A percentile compares a stretch with the other conserved stretches of the same genome.
These are phyloP conservation scores for Lanmaoa pseudosensibilis DNA, from an alignment of 768 basidiomycete species.

Conservation along the genomic window DNA sequence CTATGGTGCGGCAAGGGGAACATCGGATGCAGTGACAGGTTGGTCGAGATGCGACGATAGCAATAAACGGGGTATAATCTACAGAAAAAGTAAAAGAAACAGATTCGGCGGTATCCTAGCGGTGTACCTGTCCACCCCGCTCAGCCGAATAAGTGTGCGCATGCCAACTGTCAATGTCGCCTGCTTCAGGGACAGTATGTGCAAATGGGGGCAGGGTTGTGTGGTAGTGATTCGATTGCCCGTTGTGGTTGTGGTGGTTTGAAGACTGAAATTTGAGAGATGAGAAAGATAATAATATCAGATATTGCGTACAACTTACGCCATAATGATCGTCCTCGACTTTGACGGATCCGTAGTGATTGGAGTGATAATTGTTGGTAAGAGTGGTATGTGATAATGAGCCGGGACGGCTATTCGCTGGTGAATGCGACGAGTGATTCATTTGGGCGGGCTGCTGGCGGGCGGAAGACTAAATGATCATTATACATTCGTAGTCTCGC, in stretches of 20 bases:
- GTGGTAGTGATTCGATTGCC: conserved; percentile 41
- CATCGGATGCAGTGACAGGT: conserved; percentile 17
- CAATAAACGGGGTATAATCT: conserved; percentile 40
- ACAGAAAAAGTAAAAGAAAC: conserved; percentile 11
- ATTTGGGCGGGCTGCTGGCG: conserved; percentile 66
- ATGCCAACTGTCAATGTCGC: conserved; percentile 62
- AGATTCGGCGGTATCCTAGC: conserved; percentile 36
- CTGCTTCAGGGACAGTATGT: conserved; percentile 38
- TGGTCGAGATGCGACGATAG: conserved; percentile 26
- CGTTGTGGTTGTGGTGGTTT: conserved; percentile 36
- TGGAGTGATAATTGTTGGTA: conserved; percentile 43
- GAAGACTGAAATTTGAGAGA: conserved; percentile 21
- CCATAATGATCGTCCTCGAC: conserved; percentile 66
- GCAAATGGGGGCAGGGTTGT: conserved; percentile 49
- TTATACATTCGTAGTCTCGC: conserved; percentile 48
- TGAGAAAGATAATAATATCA: neutral
- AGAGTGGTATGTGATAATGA: conserved; percentile 41
- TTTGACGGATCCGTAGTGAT: conserved; percentile 57
- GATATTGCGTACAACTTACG: conserved; percentile 37
- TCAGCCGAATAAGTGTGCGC: conserved; percentile 56
- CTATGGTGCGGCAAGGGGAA: conserved; percentile 23
- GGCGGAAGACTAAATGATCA: conserved; percentile 45
- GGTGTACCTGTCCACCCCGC: conserved; percentile 57
- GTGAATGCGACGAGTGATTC: conserved; percentile 54
- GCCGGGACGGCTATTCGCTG: conserved; percentile 48